Base-by-base conservation (phyloP, 169 alveolate species). In the Eimeria sp. region DNA sequence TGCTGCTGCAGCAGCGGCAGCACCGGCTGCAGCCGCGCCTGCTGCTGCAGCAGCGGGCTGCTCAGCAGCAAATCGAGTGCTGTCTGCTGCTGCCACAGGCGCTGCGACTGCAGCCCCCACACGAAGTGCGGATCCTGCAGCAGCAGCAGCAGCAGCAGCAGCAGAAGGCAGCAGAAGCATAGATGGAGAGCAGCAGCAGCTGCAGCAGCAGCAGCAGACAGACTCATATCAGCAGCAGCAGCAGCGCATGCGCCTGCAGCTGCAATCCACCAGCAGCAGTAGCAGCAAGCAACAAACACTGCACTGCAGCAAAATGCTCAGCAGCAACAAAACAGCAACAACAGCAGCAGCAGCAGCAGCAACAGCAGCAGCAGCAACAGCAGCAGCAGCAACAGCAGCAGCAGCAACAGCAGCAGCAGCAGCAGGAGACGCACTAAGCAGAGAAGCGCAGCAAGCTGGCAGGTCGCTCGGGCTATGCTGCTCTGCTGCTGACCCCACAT, bases 1-100 rank as follows among this genome's bases (percentile, higher is more conserved):
- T 33, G 91, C 91, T 68, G 91, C 89, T 80, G 91, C 91, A 85
- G 90, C 90, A 83, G 91, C 60, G 91, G 91, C 60, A 85, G 80
- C 80, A 85, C 78, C 25, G 60, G 91, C 91, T 85, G 91, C 56
- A 85, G 40, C 30, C 77, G 91, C 33, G 91, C 91, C 60, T 85
- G 91, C 78, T 85, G 80, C 80, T 85, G 91, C 91, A 85, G 91
- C 91, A 85, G 43, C 13, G 91, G 91, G 62, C 78, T 58, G 10
- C 58, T 10, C 91, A 85, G 91, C 91, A 85, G 80, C 91, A 85
- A 60, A 40, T 85, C 91, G 3, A 85, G 60, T 4, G 80, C 77
- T 62, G 91, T 85, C 10, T 85, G 76, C 91, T 85, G 91, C 60
- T 62, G 33, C 78, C 78, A 56, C 46, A 85, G 66, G 9, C 91